Evolutionary conservation across 2,329 filamentous ascomycete species (phyloP).

Genomic region (Botrytis squamosa): DNA sequence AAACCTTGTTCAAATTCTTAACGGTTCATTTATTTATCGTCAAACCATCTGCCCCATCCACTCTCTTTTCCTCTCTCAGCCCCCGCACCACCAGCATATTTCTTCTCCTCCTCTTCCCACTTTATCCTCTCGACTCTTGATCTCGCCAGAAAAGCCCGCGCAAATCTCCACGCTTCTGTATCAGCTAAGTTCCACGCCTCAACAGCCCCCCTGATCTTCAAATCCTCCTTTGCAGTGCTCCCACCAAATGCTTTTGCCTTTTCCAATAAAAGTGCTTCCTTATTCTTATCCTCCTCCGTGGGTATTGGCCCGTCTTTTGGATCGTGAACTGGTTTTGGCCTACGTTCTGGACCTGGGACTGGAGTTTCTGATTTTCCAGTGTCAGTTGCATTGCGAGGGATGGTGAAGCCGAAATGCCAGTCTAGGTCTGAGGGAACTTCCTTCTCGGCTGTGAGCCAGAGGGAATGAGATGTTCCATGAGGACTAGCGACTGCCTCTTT

Average conservation of each 20-base stretch:
- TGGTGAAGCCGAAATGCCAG: slow-evolving; percentile 84
- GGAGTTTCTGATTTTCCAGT: slow-evolving; percentile 57
- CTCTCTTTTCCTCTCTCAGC: slow-evolving; percentile 33
- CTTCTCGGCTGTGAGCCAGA: slow-evolving; percentile 80
- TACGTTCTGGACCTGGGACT: slow-evolving; percentile 56
- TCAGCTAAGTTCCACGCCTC: slow-evolving; percentile 70
- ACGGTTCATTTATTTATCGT: slow-evolving; percentile 25
- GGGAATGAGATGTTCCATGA: slow-evolving; percentile 58
- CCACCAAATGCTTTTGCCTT: slow-evolving; percentile 51
- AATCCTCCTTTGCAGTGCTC: slow-evolving; percentile 44
- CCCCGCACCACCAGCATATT: slow-evolving; percentile 62
- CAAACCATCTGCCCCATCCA: slow-evolving; percentile 38
- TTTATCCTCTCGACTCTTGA: slow-evolving; percentile 59
- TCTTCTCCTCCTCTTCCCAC: slow-evolving; percentile 70
- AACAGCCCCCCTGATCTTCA: slow-evolving; percentile 52
- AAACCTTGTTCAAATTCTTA: not conserved
- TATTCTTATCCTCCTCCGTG: slow-evolving; percentile 51
- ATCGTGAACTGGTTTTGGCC: slow-evolving; percentile 51
- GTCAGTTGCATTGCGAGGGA: slow-evolving; percentile 59
- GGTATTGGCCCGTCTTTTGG: slow-evolving; percentile 51
- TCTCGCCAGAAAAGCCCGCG: slow-evolving; percentile 64
- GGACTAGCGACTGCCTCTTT: slow-evolving; percentile 79
- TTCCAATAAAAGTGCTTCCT: slow-evolving; percentile 56
- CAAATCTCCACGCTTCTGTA: slow-evolving; percentile 75
- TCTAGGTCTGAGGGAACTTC: slow-evolving; percentile 65